Evolutionary conservation across 2,329 filamentous ascomycete genomes (phyloP), one percentile per base, ranked within the genome.

Genomic region (Colletotrichum sp.): DNA sequence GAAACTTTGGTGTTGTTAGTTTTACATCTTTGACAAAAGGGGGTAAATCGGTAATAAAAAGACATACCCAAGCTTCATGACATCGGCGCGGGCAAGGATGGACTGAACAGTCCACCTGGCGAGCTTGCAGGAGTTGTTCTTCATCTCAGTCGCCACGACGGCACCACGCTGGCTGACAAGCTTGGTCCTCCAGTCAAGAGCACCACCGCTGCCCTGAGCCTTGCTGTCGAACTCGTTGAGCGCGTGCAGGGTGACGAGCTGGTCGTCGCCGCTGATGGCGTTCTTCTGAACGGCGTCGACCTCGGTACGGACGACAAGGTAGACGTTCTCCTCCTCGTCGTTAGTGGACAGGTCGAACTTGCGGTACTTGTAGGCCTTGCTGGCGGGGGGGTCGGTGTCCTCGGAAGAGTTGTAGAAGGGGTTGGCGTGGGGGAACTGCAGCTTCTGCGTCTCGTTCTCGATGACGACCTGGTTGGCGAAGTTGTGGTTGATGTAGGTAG

Each of bases 401-500:
- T 98, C 96, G 65, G 94, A 91, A 52, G 95, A 89, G 87, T 98
- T 98, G 91, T 99, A 98, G 92, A 99, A 99, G 82, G 97, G 97
- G 88, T 99, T 98, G 84, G 95, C 93, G 88, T 98, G 90, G 76
- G 92, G 83, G 93, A 99, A 97, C 80, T 95, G 92, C 79, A 96
- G 90, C 90, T 97, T 98, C 84, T 92, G 89, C 78, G 88, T 90
- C 78, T 95, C 92, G 80, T 90, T 94, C 89, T 99, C 97, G 81
- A 92, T 87, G 79, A 99, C 96, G 68, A 98, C 95, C 89, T 99
- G 97, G 86, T 98, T 95, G 80, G 95, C 95, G 86, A 99, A 99
- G 90, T 99, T 98, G 91, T 99, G 97, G 92, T 99, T 99, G 92
- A 99, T 99, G 89, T 98, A 98, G 69, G 97, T 99, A 71, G 97